Base-by-base conservation (phyloP, 2,329 filamentous ascomycete genomes). In the Didymella exigua region DNA sequence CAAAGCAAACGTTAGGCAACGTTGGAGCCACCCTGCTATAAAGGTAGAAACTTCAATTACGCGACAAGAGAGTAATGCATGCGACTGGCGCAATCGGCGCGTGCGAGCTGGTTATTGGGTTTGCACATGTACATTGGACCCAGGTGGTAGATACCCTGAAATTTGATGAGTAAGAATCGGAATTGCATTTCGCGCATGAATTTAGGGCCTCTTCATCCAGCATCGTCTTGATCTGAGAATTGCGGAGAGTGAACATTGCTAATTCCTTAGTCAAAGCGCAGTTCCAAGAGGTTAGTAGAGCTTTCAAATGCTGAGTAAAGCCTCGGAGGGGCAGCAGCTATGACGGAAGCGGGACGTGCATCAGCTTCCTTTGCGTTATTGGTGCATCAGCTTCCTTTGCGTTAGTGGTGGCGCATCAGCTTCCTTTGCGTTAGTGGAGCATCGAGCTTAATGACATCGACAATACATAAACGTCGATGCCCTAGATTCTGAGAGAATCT, bases 1-100 rank as follows among this genome's bases (percentile, higher is more conserved):
- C 77, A 45, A 76, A 78, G 66, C 67, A 79, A 49, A 76, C 71
- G 7, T 30, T 76, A n/a, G 72, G 72, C 19, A 64, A 54, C 45
- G 70, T 70, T n/a, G 73, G 73, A 10, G 60, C 59, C 23, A 56
- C 65, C n/a, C 36, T 71, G 37, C 58, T 72, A 5, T 73, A 51
- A 71, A 23, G 18, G 18, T 24, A 24, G 10, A 6, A 26, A 4
- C 18, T 16, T 19, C 27, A 14, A 9, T 13, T 6, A 18, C 14
- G 18, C 5, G 13, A 44, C 9, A 3, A 19, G 31, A 24, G 5
- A 11, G 14, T n/a, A 18, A 29, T 37, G 23, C 24, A 26, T 27
- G 14, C 27, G 14, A 9, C 7, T 19, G 30, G 40, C 38, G 40
- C 31, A 37, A 37, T 30, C 16, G 48, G 19, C 29, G 23, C 26